Percentiles rank a stretch among this genome's conserved stretches.
Conservation (phyloP, 805 yeast genomes). For the Saccharomycopsis malanga region DNA sequence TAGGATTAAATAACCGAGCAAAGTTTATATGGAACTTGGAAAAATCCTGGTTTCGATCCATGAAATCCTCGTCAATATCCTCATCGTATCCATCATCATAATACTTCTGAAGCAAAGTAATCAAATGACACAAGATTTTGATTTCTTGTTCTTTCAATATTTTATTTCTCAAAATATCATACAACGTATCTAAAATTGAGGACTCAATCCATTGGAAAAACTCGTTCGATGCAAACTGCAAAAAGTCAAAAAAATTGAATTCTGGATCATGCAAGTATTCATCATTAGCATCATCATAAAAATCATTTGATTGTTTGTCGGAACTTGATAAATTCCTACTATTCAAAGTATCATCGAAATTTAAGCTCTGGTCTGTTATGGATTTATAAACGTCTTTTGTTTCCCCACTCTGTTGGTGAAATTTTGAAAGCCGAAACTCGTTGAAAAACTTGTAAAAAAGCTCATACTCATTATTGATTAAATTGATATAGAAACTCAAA, state of each 20-base stretch:
- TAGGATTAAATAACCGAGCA: slow-evolving; percentile 60
- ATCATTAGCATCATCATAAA: slow-evolving; percentile 8
- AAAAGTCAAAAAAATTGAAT: slow-evolving; percentile 15
- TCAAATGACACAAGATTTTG: slow-evolving; percentile 62
- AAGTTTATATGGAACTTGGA: slow-evolving; percentile 34
- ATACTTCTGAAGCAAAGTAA: slow-evolving; percentile 60
- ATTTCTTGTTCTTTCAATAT: slow-evolving; percentile 68
- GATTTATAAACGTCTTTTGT: not conserved
- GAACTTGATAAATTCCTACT: not conserved
- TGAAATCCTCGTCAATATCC: slow-evolving; percentile 17
- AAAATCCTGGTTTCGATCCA: slow-evolving; percentile 28
- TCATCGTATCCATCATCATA: slow-evolving; percentile 44
- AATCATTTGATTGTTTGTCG: no score
- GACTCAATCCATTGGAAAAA: slow-evolving; percentile 51
- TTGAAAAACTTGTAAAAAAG: slow-evolving; percentile 52
- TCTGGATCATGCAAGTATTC: slow-evolving; percentile 19
- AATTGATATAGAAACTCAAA: slow-evolving; percentile 50
- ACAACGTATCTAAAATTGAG: slow-evolving; percentile 66
- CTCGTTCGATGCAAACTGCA: slow-evolving; percentile 21
- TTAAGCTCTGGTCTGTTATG: slow-evolving; percentile 4
- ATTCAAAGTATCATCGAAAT: slow-evolving; percentile 7
- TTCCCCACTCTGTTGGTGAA: not conserved
- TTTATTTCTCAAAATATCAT: slow-evolving; percentile 58
- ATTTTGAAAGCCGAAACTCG: slow-evolving; percentile 24
- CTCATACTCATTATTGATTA: slow-evolving; percentile 53